Percentiles rank a stretch among this genome's conserved stretches.
These are phyloP conservation scores for Phytophthora boehmeriae DNA, from an alignment of 352 stramenopile species.

Conservation along the genomic window DNA sequence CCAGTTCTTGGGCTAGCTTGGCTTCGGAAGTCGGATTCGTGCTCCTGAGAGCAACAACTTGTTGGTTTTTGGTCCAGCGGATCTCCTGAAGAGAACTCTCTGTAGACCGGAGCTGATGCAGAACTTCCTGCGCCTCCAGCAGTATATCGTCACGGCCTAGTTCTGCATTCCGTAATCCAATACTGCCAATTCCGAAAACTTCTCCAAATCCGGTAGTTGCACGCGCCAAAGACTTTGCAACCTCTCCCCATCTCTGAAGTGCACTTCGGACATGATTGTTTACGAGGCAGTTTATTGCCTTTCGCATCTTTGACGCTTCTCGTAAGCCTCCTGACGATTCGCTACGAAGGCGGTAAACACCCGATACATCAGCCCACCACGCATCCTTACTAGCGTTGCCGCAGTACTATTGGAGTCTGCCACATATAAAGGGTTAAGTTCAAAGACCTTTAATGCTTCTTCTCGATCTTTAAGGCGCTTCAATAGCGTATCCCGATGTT, in stretches of 20 bases:
- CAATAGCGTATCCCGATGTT: constrained; percentile 35
- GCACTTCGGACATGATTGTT: constrained; percentile 30
- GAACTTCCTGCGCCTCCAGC: constrained; percentile 46
- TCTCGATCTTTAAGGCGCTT: constrained; percentile 46
- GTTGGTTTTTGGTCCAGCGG: constrained; percentile 51
- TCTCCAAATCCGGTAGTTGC: constrained; percentile 13
- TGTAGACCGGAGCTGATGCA: constrained; percentile 51
- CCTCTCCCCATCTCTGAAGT: constrained; percentile 37
- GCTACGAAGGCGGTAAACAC: constrained; percentile 56
- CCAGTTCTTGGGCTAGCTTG: constrained; percentile 2
- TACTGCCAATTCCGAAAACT: constrained; percentile 50
- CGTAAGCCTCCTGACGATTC: constrained; percentile 40
- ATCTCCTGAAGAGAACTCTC: constrained; percentile 43
- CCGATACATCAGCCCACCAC: constrained; percentile 47
- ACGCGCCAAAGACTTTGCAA: constrained; percentile 25
- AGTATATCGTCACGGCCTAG: constrained; percentile 57
- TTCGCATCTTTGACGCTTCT: constrained; percentile 42
- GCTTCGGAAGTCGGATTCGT: constrained; percentile 6
- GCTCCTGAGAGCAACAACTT: constrained; percentile 13
- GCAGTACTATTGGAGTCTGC: constrained; percentile 10
- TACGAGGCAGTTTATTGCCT: constrained; percentile 28
- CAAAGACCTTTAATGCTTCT: constrained; percentile 52
- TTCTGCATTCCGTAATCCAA: constrained; percentile 50
- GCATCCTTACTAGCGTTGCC: constrained; percentile 43
- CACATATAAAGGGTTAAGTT: constrained; percentile 38